Base-by-base conservation (phyloP, 2,329 filamentous ascomycete genomes). In the Penicillium rolfsii region DNA sequence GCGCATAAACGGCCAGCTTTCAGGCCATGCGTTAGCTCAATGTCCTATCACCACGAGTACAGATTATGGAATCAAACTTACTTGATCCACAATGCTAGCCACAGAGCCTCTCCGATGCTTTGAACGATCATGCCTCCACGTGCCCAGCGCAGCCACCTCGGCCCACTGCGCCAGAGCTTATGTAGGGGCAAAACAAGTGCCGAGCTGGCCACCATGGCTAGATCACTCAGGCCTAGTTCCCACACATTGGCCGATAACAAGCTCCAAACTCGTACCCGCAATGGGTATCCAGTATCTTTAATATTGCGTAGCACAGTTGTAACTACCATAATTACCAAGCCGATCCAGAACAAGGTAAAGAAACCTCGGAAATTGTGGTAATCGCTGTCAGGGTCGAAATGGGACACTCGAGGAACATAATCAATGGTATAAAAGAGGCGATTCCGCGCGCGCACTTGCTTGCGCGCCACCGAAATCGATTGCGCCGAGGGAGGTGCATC, bases 281-380 rank as follows among this genome's bases (percentile, higher is more conserved):
- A 81, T 16, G 93, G 91, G 73, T 89, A 91, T 24, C 95, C 95
- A 0, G 92, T 97, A 74, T 98, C 95, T 77, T 94, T 96, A 73
- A 95, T 87, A 76, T 97, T 98, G 71, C 94, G 88, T 71, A 97
- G 79, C 82, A 93, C 91, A n/a, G 91, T 91, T 2, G 94, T 98
- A 64, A 97, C 89, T 70, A 93, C 92, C 93, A 99, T 97, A 76
- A 99, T 96, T 68, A 91, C 91, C 61, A 99, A 83, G 9, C 92
- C 92, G 66, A 99, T 94, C 95, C 95, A 99, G 80, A 99, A 99
- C 40, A 99, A 85, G 57, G 95, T 91, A 80, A 97, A 99, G 84
- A 99, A 99, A 73, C 95, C 95, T 70, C 92, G 88, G 76, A 99
- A 99, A 77, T 99, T 93, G 71, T 88, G 88, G 76, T 98, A 93